Evolutionary conservation across 148 eudicot species (phyloP), one percentile per base, ranked within the genome.

Genomic region (Rhododendron simsii): DNA sequence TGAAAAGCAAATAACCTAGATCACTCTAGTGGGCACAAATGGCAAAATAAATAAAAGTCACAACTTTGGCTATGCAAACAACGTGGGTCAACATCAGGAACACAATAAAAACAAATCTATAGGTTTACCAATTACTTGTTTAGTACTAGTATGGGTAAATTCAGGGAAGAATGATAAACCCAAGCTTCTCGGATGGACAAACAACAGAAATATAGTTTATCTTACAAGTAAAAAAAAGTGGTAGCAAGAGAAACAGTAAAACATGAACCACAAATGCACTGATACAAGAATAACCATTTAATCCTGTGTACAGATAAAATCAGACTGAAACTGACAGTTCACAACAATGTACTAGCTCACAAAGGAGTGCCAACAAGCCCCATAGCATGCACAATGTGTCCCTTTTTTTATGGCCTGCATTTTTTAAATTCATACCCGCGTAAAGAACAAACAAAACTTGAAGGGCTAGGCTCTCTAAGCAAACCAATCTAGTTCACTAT

Each of bases 1-100:
- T 81, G 26, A 86, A 51, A 53, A 75, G 39, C 77, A 84, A 41
- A 75, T 18, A 74, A 84, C 23, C 80, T 3, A 50, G 21, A 75
- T 21, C 50, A 53, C 39, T 13, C 44, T 18, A 78, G 48, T 1
- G 37, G 21, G 18, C 33, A 33, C 80, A 84, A 10, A 75, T 48
- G 23, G 26, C 21, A 84, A 73, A 75, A 75, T 73, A 7, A 50
- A 7, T 50, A 30, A 33, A 75, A 33, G 26, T 74, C 81, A 53
- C 61, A 37, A 28, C n/a, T 83, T 21, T 23, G 33, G 47, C 45
- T 14, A 7, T 47, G 59, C 45, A 13, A 74, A 53, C 81, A 51
- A 51, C 28, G 5, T 15, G 26, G 16, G 45, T 20, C 47, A 47
- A n/a, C 45, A 26, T 61, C 44, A 28, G 47, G 50, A 50, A 48